Evolutionary conservation across 1,284 basidiomycete species (phyloP).

Genomic region (Marasmius fiardii): DNA sequence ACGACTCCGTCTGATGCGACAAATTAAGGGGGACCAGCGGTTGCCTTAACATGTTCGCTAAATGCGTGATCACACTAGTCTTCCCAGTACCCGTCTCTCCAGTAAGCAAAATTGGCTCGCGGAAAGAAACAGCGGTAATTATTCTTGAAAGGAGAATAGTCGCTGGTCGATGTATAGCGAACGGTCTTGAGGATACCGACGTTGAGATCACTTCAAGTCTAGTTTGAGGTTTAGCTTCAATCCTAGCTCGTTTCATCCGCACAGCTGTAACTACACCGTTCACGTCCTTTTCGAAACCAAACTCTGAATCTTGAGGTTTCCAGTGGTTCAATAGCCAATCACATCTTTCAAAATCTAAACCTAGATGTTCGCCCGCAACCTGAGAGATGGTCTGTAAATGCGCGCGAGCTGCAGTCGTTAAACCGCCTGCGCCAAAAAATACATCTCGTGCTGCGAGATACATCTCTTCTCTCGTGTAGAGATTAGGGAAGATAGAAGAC

Average conservation of each 20-base stretch:
- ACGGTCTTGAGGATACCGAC: constrained; percentile 55
- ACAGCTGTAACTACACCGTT: constrained; percentile 59
- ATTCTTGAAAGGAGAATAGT: constrained; percentile 81
- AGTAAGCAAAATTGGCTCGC: constrained; percentile 88
- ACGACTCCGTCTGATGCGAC: constrained; percentile 95
- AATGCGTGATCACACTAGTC: constrained; percentile 88
- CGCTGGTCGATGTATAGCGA: constrained; percentile 90
- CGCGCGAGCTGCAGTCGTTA: constrained; percentile 49
- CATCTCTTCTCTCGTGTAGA: constrained; percentile 83
- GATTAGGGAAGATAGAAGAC: constrained; percentile 63
- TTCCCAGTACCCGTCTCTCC: constrained; percentile 99
- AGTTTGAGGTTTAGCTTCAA: constrained; percentile 38
- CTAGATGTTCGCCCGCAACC: constrained; percentile 62
- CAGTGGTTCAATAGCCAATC: constrained; percentile 57
- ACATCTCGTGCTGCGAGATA: constrained; percentile 90
- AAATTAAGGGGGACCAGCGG: constrained; percentile 89
- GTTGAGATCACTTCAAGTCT: constrained; percentile 32
- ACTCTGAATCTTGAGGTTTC: constrained; percentile 44
- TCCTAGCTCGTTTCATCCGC: constrained; percentile 51
- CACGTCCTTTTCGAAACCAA: constrained; percentile 64
- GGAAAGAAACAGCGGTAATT: constrained; percentile 67
- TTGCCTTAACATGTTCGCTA: constrained; percentile 78
- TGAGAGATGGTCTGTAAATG: constrained; percentile 48
- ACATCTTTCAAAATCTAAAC: constrained; percentile 59
- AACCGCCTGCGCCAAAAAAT: constrained; percentile 77